phyloP scores from a whole-genome alignment of 495 filamentous ascomycete genomes.

The Aspergillus egyptiacus region DNA sequence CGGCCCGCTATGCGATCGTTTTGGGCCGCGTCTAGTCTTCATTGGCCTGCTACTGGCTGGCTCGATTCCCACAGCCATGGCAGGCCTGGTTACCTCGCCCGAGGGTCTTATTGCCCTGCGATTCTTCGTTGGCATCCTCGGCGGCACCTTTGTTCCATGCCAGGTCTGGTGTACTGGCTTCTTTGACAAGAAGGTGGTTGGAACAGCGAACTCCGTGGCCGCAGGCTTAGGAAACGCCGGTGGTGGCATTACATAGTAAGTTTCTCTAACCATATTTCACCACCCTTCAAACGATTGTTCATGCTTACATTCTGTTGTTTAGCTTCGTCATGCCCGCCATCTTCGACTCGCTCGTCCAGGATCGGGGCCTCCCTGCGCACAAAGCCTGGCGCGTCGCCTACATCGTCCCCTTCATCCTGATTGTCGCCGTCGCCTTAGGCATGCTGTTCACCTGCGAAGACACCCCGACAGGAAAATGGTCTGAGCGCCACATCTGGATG shows the following conservation, averaged over 20 bases:
- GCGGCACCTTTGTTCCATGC: constrained; percentile 87
- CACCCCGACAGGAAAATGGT: constrained; percentile 79
- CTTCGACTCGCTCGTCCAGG: constrained; percentile 67
- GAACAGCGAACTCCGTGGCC: constrained; percentile 81
- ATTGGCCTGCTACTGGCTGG: constrained; percentile 68
- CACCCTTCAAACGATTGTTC: too few species aligned
- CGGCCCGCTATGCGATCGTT: constrained; percentile 79
- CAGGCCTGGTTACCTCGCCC: constrained; percentile 66
- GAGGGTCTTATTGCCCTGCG: constrained; percentile 69
- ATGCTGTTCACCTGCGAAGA: constrained; percentile 77
- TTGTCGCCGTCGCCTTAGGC: constrained; percentile 54
- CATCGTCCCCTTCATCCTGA: constrained; percentile 75
- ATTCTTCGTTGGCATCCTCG: constrained; percentile 92
- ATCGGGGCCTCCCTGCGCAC: constrained; percentile 52
- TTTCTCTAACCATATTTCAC: too few species aligned
- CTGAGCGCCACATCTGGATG: constrained; percentile 54
- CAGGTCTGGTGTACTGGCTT: constrained; percentile 95
- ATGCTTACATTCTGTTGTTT: not conserved
- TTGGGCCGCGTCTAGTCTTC: constrained; percentile 77
- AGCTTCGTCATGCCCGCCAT: constrained; percentile 94
- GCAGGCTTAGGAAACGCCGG: constrained; percentile 87
- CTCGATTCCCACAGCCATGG: constrained; percentile 74
- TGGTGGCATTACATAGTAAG: constrained; percentile 69
- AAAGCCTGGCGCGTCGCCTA: constrained; percentile 82
- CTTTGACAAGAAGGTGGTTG: constrained; percentile 93